Base-by-base conservation (phyloP, 768 basidiomycete genomes). In the Galerina marginata region DNA sequence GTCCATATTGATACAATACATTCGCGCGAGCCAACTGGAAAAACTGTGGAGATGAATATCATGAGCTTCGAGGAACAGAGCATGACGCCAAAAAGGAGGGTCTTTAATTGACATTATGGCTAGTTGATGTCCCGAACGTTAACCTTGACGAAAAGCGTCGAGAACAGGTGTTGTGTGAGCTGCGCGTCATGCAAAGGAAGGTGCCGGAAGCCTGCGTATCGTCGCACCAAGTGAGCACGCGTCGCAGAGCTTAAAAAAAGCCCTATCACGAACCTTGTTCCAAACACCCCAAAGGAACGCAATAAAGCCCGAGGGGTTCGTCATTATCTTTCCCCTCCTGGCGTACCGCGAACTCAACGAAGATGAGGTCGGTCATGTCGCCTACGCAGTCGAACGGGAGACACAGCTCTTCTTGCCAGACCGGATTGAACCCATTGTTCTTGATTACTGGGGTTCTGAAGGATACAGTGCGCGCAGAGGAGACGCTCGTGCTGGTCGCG, bases 351-450 rank as follows among this genome's bases (percentile, higher is more conserved):
- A 98, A 88, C 56, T 87, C 80, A 29, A 97, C 84, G 72, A 98
- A 98, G 36, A 93, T 84, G 26, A 98, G 79, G 33, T 95, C 92
- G 60, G 77, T 78, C 90, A 96, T 92, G 42, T 74, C 76, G 4
- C 68, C 86, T 29, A 90, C 81, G 65, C 89, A 88, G 51, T 87
- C 85, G 67, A 95, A 95, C n/a, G 88, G 87, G 20, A 96, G 72
- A 16, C 75, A 73, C 25, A 95, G 74, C 40, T 72, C 71, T 67
- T 95, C 86, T 62, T 93, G 82, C 92, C 95, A 98, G 1, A 86
- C 76, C 0, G 96, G 96, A 72, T 97, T 97, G 78, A 96, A 95
- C 0, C 95, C 93, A 69, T 96, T 96, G 71, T 93, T 90, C 74
- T 85, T 87, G 56, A 96, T 86, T 0, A 82, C 77, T 20, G 74